phyloP scores from a whole-genome alignment of 1,139 yeast species.

The Sugiyamaella grinbergsii region DNA sequence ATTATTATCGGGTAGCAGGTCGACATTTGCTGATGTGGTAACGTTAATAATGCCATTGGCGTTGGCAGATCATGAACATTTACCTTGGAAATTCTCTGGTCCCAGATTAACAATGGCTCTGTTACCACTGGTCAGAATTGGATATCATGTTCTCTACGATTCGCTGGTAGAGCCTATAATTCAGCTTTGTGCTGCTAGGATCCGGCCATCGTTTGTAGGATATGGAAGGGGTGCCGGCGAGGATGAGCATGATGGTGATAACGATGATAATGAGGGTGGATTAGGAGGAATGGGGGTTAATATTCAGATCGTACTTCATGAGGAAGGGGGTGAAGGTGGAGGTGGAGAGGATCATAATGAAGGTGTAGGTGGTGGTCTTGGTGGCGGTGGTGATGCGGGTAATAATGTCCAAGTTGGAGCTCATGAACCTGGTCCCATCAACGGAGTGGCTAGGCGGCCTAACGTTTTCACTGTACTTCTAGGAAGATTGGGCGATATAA shows the following conservation, averaged over 20 bases:
- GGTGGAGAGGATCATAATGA: slow-evolving; percentile 5
- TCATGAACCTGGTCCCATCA: background rate
- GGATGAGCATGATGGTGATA: background rate
- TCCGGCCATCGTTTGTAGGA: slow-evolving; percentile 27
- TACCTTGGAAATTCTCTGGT: slow-evolving; percentile 36
- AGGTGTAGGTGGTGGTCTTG: background rate
- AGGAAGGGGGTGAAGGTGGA: slow-evolving; percentile 12
- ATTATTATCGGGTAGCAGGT: slow-evolving; percentile 30
- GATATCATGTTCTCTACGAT: slow-evolving; percentile 33
- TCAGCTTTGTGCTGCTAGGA: slow-evolving; percentile 31
- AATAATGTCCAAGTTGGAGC: background rate
- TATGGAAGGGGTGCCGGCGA: background rate
- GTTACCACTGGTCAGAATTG: slow-evolving; percentile 32
- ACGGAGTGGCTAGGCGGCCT: background rate
- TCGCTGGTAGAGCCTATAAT: slow-evolving; percentile 34
- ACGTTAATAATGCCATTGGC: slow-evolving; percentile 31
- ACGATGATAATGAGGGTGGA: background rate
- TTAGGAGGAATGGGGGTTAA: slow-evolving; percentile 9
- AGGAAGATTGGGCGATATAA: slow-evolving; percentile 10
- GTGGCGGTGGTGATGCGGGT: slow-evolving; percentile 3
- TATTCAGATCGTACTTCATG: slow-evolving; percentile 11
- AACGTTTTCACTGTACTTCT: slow-evolving; percentile 7
- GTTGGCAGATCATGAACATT: slow-evolving; percentile 28
- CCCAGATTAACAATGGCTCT: slow-evolving; percentile 32
- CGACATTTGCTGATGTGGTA: slow-evolving; percentile 27